Conservation (phyloP, 2,329 filamentous ascomycete genomes). For the Coniochaeta pulveracea region DNA sequence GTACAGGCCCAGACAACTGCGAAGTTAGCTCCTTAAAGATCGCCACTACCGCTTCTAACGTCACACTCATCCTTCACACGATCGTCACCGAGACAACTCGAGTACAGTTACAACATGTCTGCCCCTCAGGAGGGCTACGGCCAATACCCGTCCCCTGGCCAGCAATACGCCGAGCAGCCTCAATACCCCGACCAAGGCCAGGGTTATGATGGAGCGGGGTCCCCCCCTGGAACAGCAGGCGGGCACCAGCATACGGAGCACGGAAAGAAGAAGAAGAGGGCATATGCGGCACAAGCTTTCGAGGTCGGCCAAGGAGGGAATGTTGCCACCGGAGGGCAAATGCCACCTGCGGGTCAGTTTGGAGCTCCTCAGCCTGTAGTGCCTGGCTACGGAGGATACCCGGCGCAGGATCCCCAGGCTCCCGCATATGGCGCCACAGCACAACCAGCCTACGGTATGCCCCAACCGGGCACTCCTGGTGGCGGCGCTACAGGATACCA, state of each 20-base stretch:
- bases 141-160: slow-evolving; percentile 29
- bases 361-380: slow-evolving; percentile 29
- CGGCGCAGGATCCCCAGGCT: slow-evolving; percentile 32
- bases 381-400: slow-evolving; percentile 49
- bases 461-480: slow-evolving; percentile 26
- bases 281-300: slow-evolving; percentile 89
- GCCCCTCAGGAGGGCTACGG: slow-evolving; percentile 44
- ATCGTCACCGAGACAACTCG: no score
- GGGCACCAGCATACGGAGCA: slow-evolving; percentile 26
- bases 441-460: slow-evolving; percentile 29
- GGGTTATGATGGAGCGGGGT: slow-evolving; percentile 25
- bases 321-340: slow-evolving; percentile 41
- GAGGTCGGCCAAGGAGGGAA: slow-evolving; percentile 86
- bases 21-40: no score
- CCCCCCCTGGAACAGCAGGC: slow-evolving; percentile 20
- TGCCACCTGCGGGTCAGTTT: slow-evolving; percentile 29
- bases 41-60: no score
- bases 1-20: no score
- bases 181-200: slow-evolving; percentile 26
- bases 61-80: no score
- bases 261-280: slow-evolving; percentile 79
- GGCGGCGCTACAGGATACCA: slow-evolving; percentile 52
- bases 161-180: slow-evolving; percentile 27
- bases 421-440: slow-evolving; percentile 28
- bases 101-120: slow-evolving; percentile 47